These are phyloP conservation scores for Stemphylium beticola DNA, from an alignment of 2,329 filamentous ascomycete species.

Conservation along the genomic window DNA sequence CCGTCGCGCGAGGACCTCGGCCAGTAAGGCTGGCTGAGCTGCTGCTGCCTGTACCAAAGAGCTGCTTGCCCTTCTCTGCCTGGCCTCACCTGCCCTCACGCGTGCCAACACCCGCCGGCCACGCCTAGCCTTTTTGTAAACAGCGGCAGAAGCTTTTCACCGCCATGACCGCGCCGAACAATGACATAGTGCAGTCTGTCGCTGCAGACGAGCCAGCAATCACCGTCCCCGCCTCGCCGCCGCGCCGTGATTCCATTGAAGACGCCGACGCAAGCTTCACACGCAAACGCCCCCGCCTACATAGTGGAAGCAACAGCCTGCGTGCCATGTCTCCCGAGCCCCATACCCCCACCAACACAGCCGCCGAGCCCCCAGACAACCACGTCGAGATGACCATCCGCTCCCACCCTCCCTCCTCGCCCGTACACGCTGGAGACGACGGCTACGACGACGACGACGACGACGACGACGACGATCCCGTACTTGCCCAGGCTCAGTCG, in stretches of 20 bases:
- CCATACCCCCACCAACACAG: constrained; percentile 17
- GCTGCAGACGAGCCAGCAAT: constrained; percentile 40
- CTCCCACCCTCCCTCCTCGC: constrained; percentile 40
- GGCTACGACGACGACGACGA: constrained; percentile 16
- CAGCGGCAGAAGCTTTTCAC: constrained; percentile 20
- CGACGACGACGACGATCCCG: constrained; percentile 11
- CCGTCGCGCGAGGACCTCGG: constrained; percentile 28
- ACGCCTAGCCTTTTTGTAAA: constrained; percentile 26
- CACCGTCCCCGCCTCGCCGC: constrained; percentile 43
- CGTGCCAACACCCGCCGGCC: constrained; percentile 21
- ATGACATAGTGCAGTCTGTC: constrained; percentile 44
- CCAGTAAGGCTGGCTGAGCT: constrained; percentile 31
- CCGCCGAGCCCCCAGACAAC: constrained; percentile 23
- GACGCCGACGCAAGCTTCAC: constrained; percentile 54
- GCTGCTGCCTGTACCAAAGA: constrained; percentile 32
- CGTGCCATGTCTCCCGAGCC: constrained; percentile 41
- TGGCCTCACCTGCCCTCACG: constrained; percentile 25
- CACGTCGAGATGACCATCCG: constrained; percentile 51
- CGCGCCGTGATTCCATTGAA: constrained; percentile 52
- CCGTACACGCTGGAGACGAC: constrained; percentile 26
- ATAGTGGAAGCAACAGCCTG: constrained; percentile 44
- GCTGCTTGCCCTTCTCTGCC: constrained; percentile 30
- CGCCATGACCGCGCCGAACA: constrained; percentile 44
- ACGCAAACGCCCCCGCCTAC: constrained; percentile 54
- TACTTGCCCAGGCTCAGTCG: constrained; percentile 14